Base-by-base conservation (phyloP, 371 early-diverging fungal genomes). In the Rhizopus sp. region DNA sequence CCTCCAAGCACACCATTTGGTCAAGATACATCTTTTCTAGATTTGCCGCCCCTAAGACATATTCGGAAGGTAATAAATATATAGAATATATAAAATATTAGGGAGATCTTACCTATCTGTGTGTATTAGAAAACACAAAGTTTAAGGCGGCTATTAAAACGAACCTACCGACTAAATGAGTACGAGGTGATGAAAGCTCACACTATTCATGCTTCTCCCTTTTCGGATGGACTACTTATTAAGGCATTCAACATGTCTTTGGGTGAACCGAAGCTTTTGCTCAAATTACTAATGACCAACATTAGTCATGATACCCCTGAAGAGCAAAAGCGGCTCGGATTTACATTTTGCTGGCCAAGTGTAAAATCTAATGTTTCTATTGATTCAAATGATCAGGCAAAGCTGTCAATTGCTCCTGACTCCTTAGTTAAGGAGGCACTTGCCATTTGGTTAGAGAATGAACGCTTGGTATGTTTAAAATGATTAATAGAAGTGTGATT, bases 371-470 rank as follows among this genome's bases (percentile, higher is more conserved):
- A 23, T 2, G 23, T 23, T 23, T 23, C 40, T 56, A 23, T 16
- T 23, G 2, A 44, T 23, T 1, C 46, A 17, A 7, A 53, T 32
- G 54, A 57, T 31, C 49, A 53, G 4, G 61, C 57, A 13, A 66
- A 66, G 41, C 54, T 66, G 38, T 57, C 57, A 29, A 40, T 64
- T n/a, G 60, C 59, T 3, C 64, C 64, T 10, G 56, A 64, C 42
- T 55, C 60, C 10, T 47, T 64, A 52, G 64, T 64, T 12, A 64
- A 55, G 60, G 64, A 64, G 64, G 59, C 64, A 12, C 50, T 64
- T 39, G 39, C 49, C 38, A 59, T 54, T 46, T 64, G 64, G 64
- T 55, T 55, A 7, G 10, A 51, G 34, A 58, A 41, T 44, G 51
- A 55, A 44, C 55, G 59, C 32, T 29, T 55, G 47, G 62, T 56